Evolutionary conservation across 1,284 basidiomycete genomes (phyloP), one percentile per base, ranked within the genome.

Genomic region (Rhodotorula sp.): DNA sequence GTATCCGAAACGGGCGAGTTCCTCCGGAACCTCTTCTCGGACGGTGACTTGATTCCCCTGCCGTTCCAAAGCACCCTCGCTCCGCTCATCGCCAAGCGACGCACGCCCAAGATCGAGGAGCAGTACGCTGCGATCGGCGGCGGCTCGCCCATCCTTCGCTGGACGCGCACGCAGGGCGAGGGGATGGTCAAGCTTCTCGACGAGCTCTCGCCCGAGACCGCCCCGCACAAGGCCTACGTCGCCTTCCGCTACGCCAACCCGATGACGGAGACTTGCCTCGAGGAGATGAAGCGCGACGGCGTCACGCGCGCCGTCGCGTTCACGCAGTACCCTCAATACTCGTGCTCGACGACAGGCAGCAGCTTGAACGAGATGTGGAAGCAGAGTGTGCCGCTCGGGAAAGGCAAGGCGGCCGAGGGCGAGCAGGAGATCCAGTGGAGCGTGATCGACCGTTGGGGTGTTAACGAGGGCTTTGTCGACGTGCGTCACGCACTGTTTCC

Each of bases 321-420:
- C 84, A 93, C 93, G 4, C 97, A 99, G 83, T 99, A 99, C 81
- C 97, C 97, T 2, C 97, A 99, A 82, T 99, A 99, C 84, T 93
- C 91, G 79, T 99, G 97, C 83, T 94, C 91, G 74, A 99, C 97
- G 8, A 99, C 97, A 0, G 97, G 97, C 53, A 96, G 93, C 83
- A 94, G 91, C 80, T 80, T 99, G 79, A 99, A 99, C 80, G 96
- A 99, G 83, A 84, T 99, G 54, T 97, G 89, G 80, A 79, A 82
- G 66, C 81, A 83, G 71, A 73, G 81, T n/a, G 50, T 44, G 19
- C 57, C 23, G 19, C 25, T 41, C 7, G 27, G 41, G 13, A 80
- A 77, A 70, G 76, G 86, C 85, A 75, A 88, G 84, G 80, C 78
- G 80, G 86, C 57, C 86, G 62, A 53, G 42, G 45, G 42, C 4